A percentile compares a stretch with the other conserved stretches of the same genome.
phyloP scores from a whole-genome alignment of 2,329 filamentous ascomycete species.

The Fusarium sulawesiense region DNA sequence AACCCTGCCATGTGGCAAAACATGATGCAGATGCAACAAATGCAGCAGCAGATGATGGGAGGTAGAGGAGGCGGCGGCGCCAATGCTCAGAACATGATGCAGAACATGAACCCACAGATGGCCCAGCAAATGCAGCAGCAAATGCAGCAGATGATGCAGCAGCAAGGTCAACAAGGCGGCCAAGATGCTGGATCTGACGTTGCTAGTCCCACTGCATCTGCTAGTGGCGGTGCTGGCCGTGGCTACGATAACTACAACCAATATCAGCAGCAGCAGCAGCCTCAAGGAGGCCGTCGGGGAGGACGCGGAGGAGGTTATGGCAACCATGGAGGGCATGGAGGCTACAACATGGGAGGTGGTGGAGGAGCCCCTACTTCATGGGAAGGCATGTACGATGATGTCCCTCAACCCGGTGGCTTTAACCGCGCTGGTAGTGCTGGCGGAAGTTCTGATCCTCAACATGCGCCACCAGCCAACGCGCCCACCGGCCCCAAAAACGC shows the following conservation, averaged over 20 bases:
- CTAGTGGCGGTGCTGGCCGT: slow-evolving; percentile 44
- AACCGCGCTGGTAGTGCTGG: slow-evolving; percentile 56
- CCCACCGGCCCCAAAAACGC: slow-evolving; percentile 97
- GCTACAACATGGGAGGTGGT: slow-evolving; percentile 54
- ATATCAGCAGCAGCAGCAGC: slow-evolving; percentile 58
- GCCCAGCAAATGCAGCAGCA: slow-evolving; percentile 70
- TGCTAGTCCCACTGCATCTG: slow-evolving; percentile 30
- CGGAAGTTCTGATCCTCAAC: slow-evolving; percentile 56
- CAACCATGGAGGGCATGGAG: slow-evolving; percentile 45
- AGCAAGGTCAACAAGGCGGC: slow-evolving; percentile 50
- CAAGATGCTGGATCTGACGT: slow-evolving; percentile 47
- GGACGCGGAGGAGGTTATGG: slow-evolving; percentile 49
- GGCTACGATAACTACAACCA: slow-evolving; percentile 51
- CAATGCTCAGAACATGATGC: slow-evolving; percentile 55
- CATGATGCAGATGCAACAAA: slow-evolving; percentile 81
- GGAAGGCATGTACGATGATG: slow-evolving; percentile 99
- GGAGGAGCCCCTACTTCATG: slow-evolving; percentile 82
- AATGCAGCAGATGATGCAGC: slow-evolving; percentile 57
- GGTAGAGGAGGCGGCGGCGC: slow-evolving; percentile 53
- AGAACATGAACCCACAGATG: slow-evolving; percentile 62
- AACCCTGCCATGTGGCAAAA: slow-evolving; percentile 82
- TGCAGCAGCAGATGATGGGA: slow-evolving; percentile 66
- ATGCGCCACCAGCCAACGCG: slow-evolving; percentile 67
- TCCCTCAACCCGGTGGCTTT: slow-evolving; percentile 76
- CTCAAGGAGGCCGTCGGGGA: slow-evolving; percentile 48